Base-by-base conservation (phyloP, 768 basidiomycete species). In the Dacryopinax spathularia region DNA sequence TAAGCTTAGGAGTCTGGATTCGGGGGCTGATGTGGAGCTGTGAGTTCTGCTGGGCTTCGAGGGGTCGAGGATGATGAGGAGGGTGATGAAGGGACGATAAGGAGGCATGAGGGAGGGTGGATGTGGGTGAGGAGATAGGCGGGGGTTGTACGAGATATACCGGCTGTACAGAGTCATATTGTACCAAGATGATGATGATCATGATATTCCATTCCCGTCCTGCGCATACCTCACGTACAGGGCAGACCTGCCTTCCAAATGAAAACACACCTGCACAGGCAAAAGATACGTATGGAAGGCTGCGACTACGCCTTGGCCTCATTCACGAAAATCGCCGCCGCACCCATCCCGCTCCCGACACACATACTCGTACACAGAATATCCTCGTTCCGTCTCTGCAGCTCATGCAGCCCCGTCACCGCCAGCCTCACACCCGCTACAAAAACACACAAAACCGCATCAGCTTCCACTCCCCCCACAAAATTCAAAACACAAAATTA, bases 261-360 rank as follows among this genome's bases (percentile, higher is more conserved):
- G 12, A 37, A n/a, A 10, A 10, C 36, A 37, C 36, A 37, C 36
- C 36, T 37, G 36, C n/a, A n/a, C 36, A 37, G 12, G 36, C 10
- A 10, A 10, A 37, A 56, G 12, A 29, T 27, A 13, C 43, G 13
- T 15, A 56, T 9, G 22, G 16, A 41, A 18, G 39, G 18, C 18
- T 22, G 18, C 10, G 25, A 6, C 48, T 56, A 56, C 15, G 25
- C 25, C 29, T 56, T 56, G 13, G 48, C 48, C 48, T 56, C 48
- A 18, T 56, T 56, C 15, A 56, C 48, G 48, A 56, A 56, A 3
- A 56, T 27, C 13, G 84, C 84, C 0, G 88, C 88, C 16, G 89
- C 88, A 5, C 89, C 91, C 91, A 93, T 91, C 18, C 91, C 91
- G 69, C 86, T 88, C 22, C 92, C 92, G 61, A 78, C 72, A 68